A percentile compares a stretch with the other conserved stretches of the same genome.
These are phyloP conservation scores for Colletotrichum lupini DNA, from an alignment of 2,329 filamentous ascomycete genomes.

Conservation along the genomic window DNA sequence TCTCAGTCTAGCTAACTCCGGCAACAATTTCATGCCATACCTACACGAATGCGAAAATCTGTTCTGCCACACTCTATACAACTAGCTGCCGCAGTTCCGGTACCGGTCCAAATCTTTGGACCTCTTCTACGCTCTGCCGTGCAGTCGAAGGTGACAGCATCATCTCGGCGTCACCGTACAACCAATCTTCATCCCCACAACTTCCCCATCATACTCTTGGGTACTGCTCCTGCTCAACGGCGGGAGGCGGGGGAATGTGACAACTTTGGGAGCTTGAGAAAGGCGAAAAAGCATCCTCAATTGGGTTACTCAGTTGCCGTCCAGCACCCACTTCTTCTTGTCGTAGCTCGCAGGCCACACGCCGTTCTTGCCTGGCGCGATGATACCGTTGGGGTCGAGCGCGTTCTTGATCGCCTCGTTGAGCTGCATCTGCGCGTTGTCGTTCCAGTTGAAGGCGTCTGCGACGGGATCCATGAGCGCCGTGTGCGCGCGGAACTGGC, in stretches of 20 bases:
- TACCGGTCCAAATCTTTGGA: background rate
- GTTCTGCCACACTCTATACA: background rate
- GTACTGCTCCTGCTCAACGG: too few species aligned
- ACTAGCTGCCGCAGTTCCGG: background rate
- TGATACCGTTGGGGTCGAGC: constrained; percentile 51
- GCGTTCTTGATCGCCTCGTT: constrained; percentile 57
- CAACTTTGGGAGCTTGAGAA: too few species aligned
- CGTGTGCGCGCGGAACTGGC: constrained; percentile 57
- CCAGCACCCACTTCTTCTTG: constrained; percentile 34
- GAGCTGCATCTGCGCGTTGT: constrained; percentile 52
- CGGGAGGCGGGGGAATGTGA: too few species aligned
- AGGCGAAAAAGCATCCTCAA: too few species aligned
- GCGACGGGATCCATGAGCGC: constrained; percentile 57
- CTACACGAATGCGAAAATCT: background rate
- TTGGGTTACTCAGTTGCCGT: constrained; percentile 7
- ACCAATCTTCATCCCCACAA: too few species aligned
- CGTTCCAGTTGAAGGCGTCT: constrained; percentile 54
- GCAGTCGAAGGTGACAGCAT: too few species aligned
- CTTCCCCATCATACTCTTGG: too few species aligned
- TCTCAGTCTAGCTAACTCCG: background rate
- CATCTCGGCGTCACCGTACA: too few species aligned
- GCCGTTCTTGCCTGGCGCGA: constrained; percentile 46
- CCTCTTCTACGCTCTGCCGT: too few species aligned
- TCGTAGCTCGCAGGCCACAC: constrained; percentile 46
- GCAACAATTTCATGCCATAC: background rate